Conservation (phyloP, 2,329 filamentous ascomycete genomes). For the Helotiales sp. region DNA sequence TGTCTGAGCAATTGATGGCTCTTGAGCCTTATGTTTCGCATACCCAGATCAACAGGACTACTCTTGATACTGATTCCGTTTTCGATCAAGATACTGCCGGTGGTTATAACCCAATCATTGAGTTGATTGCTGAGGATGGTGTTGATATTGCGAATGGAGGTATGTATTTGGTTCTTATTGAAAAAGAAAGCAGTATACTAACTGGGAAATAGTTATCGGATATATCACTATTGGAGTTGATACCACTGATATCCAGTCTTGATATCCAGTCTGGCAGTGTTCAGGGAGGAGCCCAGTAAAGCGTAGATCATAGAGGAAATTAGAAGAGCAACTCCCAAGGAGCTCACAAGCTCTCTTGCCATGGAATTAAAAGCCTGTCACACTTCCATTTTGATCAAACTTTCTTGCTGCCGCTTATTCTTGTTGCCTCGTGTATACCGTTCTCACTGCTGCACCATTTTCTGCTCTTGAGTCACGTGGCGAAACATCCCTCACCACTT, state of each 20-base stretch:
- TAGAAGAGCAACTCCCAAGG: no score
- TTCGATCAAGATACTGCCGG: slow-evolving; percentile 22
- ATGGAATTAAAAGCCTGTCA: no score
- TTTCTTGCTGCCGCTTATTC: no score
- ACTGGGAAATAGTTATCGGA: slow-evolving; percentile 29
- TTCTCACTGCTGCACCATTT: no score
- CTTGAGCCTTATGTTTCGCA: slow-evolving; percentile 48
- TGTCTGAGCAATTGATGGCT: slow-evolving; percentile 51
- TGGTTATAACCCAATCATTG: slow-evolving; percentile 36
- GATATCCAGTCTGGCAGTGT: no score
- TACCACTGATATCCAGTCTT: slow-evolving; percentile 22
- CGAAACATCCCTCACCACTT: no score
- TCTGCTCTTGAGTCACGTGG: no score
- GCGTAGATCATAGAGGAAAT: no score
- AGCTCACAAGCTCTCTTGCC: no score
- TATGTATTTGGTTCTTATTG: not conserved
- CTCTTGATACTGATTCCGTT: slow-evolving; percentile 18
- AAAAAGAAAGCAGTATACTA: not conserved
- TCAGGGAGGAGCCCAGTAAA: no score
- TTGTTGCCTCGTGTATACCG: no score
- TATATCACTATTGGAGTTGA: slow-evolving; percentile 39
- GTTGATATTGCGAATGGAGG: slow-evolving; percentile 35
- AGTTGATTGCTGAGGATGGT: slow-evolving; percentile 35
- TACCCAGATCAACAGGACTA: slow-evolving; percentile 35
- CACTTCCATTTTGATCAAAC: no score